Base-by-base conservation (phyloP, 176 grass and related monocot species). In the Cenchrus purpureus region DNA sequence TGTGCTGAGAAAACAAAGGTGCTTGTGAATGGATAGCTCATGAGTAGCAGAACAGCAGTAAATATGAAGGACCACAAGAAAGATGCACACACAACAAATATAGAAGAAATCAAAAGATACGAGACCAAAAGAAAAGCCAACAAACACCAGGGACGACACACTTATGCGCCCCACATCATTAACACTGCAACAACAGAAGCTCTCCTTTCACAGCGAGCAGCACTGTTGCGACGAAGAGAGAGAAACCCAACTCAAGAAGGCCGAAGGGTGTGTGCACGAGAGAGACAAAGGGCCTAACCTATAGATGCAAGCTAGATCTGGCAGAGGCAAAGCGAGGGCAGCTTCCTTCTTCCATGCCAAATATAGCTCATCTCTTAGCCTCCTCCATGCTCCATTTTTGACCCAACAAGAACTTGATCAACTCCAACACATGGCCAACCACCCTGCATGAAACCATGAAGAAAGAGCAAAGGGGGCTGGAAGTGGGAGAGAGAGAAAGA, bases 331-430 rank as follows among this genome's bases (percentile, higher is more conserved):
- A 68, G 74, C 60, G 16, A 83, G 62, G 68, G 16, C 51, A 74
- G 45, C 85, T 80, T 83, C 68, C 79, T 83, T 51, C 79, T 79
- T 80, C 70, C 76, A 69, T 91, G 75, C 85, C 85, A 84, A 80
- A 91, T 70, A 91, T 84, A 34, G 80, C 31, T 75, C 44, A 49
- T 87, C 61, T 79, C 68, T 79, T 74, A 74, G 51, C 84, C 76
- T 83, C 42, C 43, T 84, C 75, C 80, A 56, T 79, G 74, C 80
- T 79, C 89, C 74, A 75, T 84, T 79, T 91, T 80, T 84, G 45
- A 91, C 8, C 75, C 80, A 91, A 75, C 80, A 87, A 84, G 69
- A 84, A 61, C 89, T 84, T 84, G 85, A 84, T 75, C 52, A 87
- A 79, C 80, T 80, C 83, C 86, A 90, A 69, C 48, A 55, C 78